Evolutionary conservation across 805 yeast species (phyloP), one percentile per base, ranked within the genome.

Genomic region (Candida tibetensis): DNA sequence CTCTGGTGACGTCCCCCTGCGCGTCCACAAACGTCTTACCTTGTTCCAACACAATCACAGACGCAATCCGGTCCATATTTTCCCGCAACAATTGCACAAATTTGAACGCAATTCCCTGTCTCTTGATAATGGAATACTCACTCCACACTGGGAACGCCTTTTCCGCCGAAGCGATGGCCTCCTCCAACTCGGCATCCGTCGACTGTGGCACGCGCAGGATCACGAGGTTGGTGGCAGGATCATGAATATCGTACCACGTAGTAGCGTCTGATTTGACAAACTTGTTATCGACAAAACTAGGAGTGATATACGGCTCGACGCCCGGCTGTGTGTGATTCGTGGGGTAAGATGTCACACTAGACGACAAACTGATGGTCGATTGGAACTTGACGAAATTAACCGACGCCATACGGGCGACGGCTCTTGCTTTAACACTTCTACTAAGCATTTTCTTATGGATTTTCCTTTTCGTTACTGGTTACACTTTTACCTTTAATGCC

Each of bases 21-120:
- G 90, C 90, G 49, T 82, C 90, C 28, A 77, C 74, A 59, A 80
- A 79, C 15, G 90, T 79, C 64, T 83, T 82, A 37, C 91, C 90
- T 45, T 69, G 74, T 46, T 69, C 74, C 57, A 64, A 64, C 30
- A 69, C 74, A 47, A 69, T 69, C 48, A 69, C 63, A 14, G 78
- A 70, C 1, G 90, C 90, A 16, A 82, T 62, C 40, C 85, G 59
- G 60, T 82, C 88, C 77, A 80, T 76, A 60, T 82, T 79, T 40
- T 67, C 71, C 47, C 81, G 75, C 50, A 82, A 71, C 44, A 82
- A 68, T 51, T 74, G 76, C 2, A 80, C 88, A 51, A 78, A 77
- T 53, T 79, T 79, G 72, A 82, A 83, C 16, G 82, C 77, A 44
- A 80, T 72, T 44, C 83, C 86, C 64, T 83, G 89, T 66, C 85